These are phyloP conservation scores for Pythium brassicae DNA, from an alignment of 352 stramenopile species.

Conservation along the genomic window DNA sequence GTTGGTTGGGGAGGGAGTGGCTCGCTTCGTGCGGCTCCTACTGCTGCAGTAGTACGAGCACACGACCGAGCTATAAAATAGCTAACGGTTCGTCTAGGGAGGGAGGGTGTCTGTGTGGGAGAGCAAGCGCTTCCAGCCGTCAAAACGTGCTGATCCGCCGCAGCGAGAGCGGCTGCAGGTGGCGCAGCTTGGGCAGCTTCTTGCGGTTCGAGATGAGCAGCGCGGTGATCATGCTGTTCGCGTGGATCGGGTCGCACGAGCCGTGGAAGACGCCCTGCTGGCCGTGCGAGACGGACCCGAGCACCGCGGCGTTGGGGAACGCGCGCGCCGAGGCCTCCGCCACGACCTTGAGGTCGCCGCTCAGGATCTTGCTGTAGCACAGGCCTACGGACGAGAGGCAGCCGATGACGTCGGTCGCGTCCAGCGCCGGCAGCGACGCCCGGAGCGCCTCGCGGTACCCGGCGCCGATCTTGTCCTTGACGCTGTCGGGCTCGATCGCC, in stretches of 20 bases:
- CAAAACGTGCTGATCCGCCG: constrained; percentile 56
- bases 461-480: constrained; percentile 41
- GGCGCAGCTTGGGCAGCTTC: constrained; percentile 55
- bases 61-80: constrained; percentile 10
- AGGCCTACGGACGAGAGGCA: constrained; percentile 61
- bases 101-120: too few relatives aligned
- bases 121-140: constrained; percentile 6
- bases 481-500: constrained; percentile 49
- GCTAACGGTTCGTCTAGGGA: constrained; percentile 1
- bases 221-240: constrained; percentile 76
- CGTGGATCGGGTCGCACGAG: constrained; percentile 51
- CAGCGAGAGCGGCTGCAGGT: constrained; percentile 42
- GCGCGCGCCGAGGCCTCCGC: constrained; percentile 44
- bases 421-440: constrained; percentile 47
- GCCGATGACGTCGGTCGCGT: constrained; percentile 57
- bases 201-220: constrained; percentile 81
- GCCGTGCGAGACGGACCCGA: constrained; percentile 58
- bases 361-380: constrained; percentile 68
- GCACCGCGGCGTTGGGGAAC: constrained; percentile 50
- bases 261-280: constrained; percentile 69
- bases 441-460: constrained; percentile 55
- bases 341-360: constrained; percentile 54
- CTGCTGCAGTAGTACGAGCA: not conserved
- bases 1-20: not conserved
- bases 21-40: not conserved